Evolutionary conservation across 1,284 basidiomycete species (phyloP), one percentile per base, ranked within the genome.

Genomic region (Cutaneotrichosporon spelunceum): DNA sequence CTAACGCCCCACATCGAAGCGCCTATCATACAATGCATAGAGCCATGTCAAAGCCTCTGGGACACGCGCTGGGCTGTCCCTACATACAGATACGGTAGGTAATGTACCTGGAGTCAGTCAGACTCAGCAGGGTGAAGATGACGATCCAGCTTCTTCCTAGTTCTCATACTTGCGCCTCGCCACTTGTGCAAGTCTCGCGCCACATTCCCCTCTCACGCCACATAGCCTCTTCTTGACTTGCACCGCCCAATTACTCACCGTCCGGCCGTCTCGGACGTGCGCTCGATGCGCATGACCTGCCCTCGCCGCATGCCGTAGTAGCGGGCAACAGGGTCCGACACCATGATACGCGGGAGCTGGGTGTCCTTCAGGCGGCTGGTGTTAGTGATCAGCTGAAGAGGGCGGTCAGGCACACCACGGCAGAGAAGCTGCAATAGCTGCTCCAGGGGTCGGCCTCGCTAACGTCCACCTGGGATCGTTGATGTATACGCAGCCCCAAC

Each of bases 201-300:
- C 30, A 52, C 30, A 33, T 23, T 49, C 29, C 8, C 53, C 4
- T 5, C 49, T n/a, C 23, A 49, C 42, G 2, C 13, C 13, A 33
- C 30, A 11, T 24, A 30, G 58, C 16, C 21, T 26, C 11, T 33
- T 11, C 30, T 33, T 19, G 14, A 39, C 9, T 13, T 24, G 13
- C 48, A 21, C 23, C 26, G 26, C 26, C 9, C 4, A 29, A 26
- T 27, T 13, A 74, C 77, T 71, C 64, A 98, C 71, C 96, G 86
- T 66, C 95, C 96, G 68, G 90, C 90, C 19, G 96, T 99, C 83
- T 99, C 96, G 78, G 91, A 93, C 26, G 93, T 90, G 73, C 96
- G 84, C 63, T 91, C 99, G 71, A 99, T 99, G 83, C 97, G 97
- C 77, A 99, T 96, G 42, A 99, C 96, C 78, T 97, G 92, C 24